Evolutionary conservation across 2,329 filamentous ascomycete species (phyloP), one percentile per base, ranked within the genome.

Genomic region (Colletotrichum gigasporum): DNA sequence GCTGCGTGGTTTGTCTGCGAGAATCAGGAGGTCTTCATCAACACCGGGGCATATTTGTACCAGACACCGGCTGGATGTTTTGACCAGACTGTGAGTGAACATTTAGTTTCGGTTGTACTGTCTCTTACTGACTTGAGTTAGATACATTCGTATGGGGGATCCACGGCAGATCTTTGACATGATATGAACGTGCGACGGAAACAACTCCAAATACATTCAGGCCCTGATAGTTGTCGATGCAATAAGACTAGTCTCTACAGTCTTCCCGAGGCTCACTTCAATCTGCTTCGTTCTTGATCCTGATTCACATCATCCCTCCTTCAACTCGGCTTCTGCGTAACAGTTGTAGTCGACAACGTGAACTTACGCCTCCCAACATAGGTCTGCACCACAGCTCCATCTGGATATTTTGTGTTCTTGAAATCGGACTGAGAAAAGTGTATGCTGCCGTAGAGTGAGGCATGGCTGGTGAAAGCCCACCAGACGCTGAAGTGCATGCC

Each of bases 1-100:
- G 83, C 81, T 18, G 86, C 87, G 1, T 89, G 86, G 85, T 81
- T 87, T 67, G 86, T 89, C 54, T 89, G 85, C 66, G 76, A 75
- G 45, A 76, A 78, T 5, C 81, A 85, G 74, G 72, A 70, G 45
- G 67, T 89, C 66, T 88, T 84, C 69, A 80, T 88, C 69, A 89
- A 89, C 69, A 79, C 87, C 57, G 86, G 87, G 0, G 84, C 83
- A 12, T 89, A 88, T 70, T 75, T 75, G 24, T 89, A 88, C 70
- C 75, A 84, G 73, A 89, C 86, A 10, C 86, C 86, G 0, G 72
- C 75, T 3, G 86, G 86, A 3, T 89, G 86, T 74, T 78, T 79
- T 28, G 86, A 89, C 75, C 81, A 88, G 75, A 89, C 85, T 50
- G 82, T 85, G 67, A 75, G 82, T 76, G 12, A 5, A 14, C n/a